Evolutionary conservation across 2,329 filamentous ascomycete species (phyloP).

Genomic region (Paracorniculantispora psalliotae): DNA sequence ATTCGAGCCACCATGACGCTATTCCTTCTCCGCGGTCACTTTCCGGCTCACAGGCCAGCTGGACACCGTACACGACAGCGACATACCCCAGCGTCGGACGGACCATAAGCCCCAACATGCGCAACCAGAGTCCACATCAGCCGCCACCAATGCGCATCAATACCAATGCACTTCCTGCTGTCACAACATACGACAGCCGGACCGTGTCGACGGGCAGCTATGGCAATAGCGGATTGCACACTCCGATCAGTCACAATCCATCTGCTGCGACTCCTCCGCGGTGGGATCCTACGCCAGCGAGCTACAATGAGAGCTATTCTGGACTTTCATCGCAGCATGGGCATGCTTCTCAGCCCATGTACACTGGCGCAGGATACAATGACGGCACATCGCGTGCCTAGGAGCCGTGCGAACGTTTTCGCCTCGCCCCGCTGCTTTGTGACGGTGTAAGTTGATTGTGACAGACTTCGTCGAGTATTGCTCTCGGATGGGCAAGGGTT

Average conservation of each 20-base stretch:
- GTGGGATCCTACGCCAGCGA: conserved; percentile 37
- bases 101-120: conserved; percentile 37
- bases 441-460: background rate
- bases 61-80: conserved; percentile 41
- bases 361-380: conserved; percentile 37
- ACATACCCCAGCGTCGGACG: conserved; percentile 33
- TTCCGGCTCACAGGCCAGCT: conserved; percentile 42
- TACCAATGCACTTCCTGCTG: conserved; percentile 34
- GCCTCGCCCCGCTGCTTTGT: background rate
- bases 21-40: conserved; percentile 51
- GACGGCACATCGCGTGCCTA: conserved; percentile 39
- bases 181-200: conserved; percentile 36
- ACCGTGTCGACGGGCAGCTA: conserved; percentile 31
- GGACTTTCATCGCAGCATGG: conserved; percentile 33
- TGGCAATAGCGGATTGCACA: conserved; percentile 35
- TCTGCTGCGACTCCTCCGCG: conserved; percentile 34
- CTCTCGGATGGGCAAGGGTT: background rate
- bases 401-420: conserved; percentile 15
- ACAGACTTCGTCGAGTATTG: background rate
- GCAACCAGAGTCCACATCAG: conserved; percentile 32
- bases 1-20: conserved; percentile 42
- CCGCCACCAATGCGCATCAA: conserved; percentile 32
- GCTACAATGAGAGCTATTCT: conserved; percentile 35
- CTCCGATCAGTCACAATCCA: conserved; percentile 34
- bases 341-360: conserved; percentile 32